Evolutionary conservation across 1,284 basidiomycete genomes (phyloP), one percentile per base, ranked within the genome.

Genomic region (Naganishia albida): DNA sequence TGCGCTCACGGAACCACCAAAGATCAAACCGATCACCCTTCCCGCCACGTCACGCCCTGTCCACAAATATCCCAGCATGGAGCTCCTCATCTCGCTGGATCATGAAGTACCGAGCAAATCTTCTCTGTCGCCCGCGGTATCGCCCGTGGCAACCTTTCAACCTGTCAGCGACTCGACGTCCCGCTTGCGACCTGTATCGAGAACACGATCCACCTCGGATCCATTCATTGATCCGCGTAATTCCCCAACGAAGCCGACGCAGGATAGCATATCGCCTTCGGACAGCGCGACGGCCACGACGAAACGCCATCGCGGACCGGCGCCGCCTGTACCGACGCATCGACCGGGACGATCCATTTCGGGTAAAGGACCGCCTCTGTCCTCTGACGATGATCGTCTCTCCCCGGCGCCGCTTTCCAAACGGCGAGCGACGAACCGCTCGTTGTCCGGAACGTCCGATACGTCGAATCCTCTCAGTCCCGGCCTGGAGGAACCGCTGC

Each of bases 201-300:
- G 73, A 7, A 63, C 65, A 0, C 54, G 72, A 60, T 68, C 73
- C 15, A 64, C 60, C 7, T 74, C 73, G 1, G 75, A 77, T 66
- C 76, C 76, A 2, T 77, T 77, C 64, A 71, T 70, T 28, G 74
- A 76, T 48, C 70, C 64, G 23, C 65, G 69, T 50, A 62, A 55
- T 23, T 66, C 65, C 18, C 65, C 65, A 12, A 53, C 54, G 26
- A 62, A 66, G 23, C 26, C 52, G 7, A 23, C 51, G n/a, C 44
- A 18, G 25, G 39, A 28, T 40, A 26, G 39, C 46, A 3, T 23
- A 13, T 25, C 53, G 34, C 52, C 23, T 30, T 44, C 44, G 28
- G 51, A 25, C 54, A 49, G 62, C 55, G 25, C 26, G n/a, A 2
- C 16, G 38, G 42, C 25, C 20, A 18, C n/a, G 30, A 20, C 25